phyloP scores from a whole-genome alignment of 805 yeast species.

The Myxozyma sirexii region DNA sequence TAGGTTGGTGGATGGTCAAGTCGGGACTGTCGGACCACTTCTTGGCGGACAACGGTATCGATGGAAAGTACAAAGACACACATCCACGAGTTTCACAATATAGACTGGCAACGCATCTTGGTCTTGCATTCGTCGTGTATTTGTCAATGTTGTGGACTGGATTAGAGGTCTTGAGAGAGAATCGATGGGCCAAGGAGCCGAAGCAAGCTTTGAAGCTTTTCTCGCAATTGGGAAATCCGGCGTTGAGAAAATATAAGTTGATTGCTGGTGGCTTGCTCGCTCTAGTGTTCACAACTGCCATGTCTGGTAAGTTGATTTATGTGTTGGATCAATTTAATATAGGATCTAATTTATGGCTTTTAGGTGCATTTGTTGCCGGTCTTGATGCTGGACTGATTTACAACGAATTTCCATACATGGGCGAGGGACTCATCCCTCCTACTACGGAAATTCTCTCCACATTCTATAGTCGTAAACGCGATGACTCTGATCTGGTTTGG shows the following conservation, averaged over 20 bases:
- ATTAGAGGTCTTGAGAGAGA: slow-evolving; percentile 75
- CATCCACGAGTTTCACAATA: slow-evolving; percentile 98
- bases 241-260: slow-evolving; percentile 59
- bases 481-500: slow-evolving; percentile 79
- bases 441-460: slow-evolving; percentile 76
- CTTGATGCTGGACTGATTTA: slow-evolving; percentile 96
- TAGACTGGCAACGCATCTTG: slow-evolving; percentile 88
- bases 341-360: slow-evolving; percentile 48
- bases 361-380: slow-evolving; percentile 98
- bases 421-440: slow-evolving; percentile 70
- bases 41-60: slow-evolving; percentile 71
- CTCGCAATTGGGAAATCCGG: slow-evolving; percentile 58
- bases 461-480: slow-evolving; percentile 65
- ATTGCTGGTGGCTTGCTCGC: slow-evolving; percentile 60
- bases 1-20: slow-evolving; percentile 99
- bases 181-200: slow-evolving; percentile 68
- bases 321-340: slow-evolving; percentile 96
- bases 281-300: slow-evolving; percentile 83
- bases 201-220: slow-evolving; percentile 56
- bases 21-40: slow-evolving; percentile 87
- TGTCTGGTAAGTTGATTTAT: slow-evolving; percentile 82
- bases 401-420: slow-evolving; percentile 97
- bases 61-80: slow-evolving; percentile 29
- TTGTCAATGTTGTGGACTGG: slow-evolving; percentile 91
- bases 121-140: slow-evolving; percentile 87